Evolutionary conservation across 2,329 filamentous ascomycete species (phyloP).

Genomic region (Diaporthe nobilis): DNA sequence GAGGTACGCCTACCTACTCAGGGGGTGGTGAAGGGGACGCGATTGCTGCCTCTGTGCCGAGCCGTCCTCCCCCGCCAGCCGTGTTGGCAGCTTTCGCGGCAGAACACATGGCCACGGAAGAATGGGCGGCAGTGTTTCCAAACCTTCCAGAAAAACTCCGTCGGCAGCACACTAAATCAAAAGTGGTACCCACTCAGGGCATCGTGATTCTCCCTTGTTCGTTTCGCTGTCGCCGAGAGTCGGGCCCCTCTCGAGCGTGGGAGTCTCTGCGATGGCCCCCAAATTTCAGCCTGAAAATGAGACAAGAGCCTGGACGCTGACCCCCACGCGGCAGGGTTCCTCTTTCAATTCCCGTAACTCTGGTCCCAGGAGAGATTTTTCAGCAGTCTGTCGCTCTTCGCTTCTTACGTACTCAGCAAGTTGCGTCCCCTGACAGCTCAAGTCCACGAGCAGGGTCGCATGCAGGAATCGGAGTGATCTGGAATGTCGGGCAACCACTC

Average conservation of each 20-base stretch:
- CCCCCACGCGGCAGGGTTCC: constrained; percentile 38
- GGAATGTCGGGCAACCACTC: constrained; percentile 15
- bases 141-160: constrained; percentile 29
- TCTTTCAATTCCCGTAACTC: constrained; percentile 10
- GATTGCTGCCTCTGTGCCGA: not conserved
- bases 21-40: not conserved
- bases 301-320: constrained; percentile 25
- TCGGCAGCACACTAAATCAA: constrained; percentile 1
- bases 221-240: constrained; percentile 39
- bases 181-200: not conserved
- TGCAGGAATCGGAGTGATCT: constrained; percentile 15
- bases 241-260: constrained; percentile 30
- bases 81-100: not conserved
- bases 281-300: constrained; percentile 38
- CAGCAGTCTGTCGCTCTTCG: not conserved
- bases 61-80: not conserved
- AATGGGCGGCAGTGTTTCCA: constrained; percentile 7
- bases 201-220: constrained; percentile 25
- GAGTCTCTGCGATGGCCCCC: constrained; percentile 29
- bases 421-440: not conserved
- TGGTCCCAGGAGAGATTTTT: constrained; percentile 7
- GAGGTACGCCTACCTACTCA: not conserved
- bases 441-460: not conserved
- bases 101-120: not conserved
- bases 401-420: constrained; percentile 24